Percentiles rank a stretch among this genome's conserved stretches.
phyloP scores from a whole-genome alignment of 2,329 filamentous ascomycete genomes.

The Alternaria brassicicola region DNA sequence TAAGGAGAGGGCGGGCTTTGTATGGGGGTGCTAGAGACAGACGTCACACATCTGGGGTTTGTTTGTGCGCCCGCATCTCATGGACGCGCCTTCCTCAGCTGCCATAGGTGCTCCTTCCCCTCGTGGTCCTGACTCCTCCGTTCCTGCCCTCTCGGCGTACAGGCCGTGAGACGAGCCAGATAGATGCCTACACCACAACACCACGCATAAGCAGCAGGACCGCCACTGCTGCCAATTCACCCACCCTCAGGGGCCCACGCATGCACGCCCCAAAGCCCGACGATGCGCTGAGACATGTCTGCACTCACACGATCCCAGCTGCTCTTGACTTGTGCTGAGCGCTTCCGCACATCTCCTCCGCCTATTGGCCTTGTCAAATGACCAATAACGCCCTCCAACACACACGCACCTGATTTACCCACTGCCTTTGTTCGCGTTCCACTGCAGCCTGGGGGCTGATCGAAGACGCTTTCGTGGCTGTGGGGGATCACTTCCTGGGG shows the following conservation, averaged over 20 bases:
- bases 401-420: constrained; percentile 18
- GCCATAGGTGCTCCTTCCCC: constrained; percentile 3
- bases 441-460: constrained; percentile 25
- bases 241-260: not conserved
- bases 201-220: not conserved
- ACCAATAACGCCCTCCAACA: constrained; percentile 20
- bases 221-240: not conserved
- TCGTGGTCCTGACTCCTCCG: constrained; percentile 1
- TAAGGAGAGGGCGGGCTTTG: constrained; percentile 11
- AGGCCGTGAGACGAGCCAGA: constrained; percentile 13
- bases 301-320: not conserved
- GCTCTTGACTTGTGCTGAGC: constrained; percentile 12
- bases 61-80: constrained; percentile 5
- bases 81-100: constrained; percentile 4
- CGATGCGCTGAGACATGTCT: not conserved
- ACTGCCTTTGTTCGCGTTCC: constrained; percentile 27
- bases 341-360: constrained; percentile 13
- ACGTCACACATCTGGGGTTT: constrained; percentile 21
- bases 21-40: constrained; percentile 17
- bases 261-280: not conserved
- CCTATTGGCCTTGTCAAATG: constrained; percentile 20
- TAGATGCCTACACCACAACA: not conserved
- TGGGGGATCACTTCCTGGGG: constrained; percentile 31
- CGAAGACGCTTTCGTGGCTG: constrained; percentile 16
- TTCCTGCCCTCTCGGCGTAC: constrained; percentile 7